Conservation (phyloP, 768 basidiomycete species). For the Trametes meyenii region DNA sequence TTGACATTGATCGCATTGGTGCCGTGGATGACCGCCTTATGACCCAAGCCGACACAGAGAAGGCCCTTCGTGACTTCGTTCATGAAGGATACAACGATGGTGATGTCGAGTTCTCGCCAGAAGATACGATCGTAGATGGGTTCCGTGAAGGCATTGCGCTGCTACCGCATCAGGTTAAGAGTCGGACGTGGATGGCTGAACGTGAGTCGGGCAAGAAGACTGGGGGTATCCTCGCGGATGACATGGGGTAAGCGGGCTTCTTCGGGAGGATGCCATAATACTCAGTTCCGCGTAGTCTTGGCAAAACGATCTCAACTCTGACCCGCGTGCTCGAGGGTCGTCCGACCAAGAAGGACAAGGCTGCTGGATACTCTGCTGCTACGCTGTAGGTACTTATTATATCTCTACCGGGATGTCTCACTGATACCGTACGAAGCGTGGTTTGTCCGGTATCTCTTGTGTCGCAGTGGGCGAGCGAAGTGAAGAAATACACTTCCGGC, state of each 20-base stretch:
- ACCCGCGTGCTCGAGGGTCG: slow-evolving; percentile 84
- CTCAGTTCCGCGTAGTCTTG: slow-evolving; percentile 50
- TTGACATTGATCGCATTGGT: slow-evolving; percentile 35
- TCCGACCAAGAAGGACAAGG: slow-evolving; percentile 67
- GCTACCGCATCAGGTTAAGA: slow-evolving; percentile 87
- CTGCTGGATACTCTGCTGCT: slow-evolving; percentile 68
- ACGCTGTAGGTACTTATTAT: slow-evolving; percentile 58
- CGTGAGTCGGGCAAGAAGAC: slow-evolving; percentile 77
- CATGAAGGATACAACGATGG: slow-evolving; percentile 38
- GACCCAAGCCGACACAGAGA: slow-evolving; percentile 29
- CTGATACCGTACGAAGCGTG: slow-evolving; percentile 52
- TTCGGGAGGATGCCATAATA: neutral
- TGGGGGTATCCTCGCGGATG: slow-evolving; percentile 92
- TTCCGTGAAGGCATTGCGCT: slow-evolving; percentile 72
- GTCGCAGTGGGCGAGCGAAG: slow-evolving; percentile 89
- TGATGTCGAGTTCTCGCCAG: slow-evolving; percentile 53
- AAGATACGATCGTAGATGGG: slow-evolving; percentile 73
- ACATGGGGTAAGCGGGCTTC: slow-evolving; percentile 68
- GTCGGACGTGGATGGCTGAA: slow-evolving; percentile 84
- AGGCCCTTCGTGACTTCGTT: slow-evolving; percentile 30
- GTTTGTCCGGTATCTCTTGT: slow-evolving; percentile 87
- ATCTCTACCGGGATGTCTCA: neutral
- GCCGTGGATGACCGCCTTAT: slow-evolving; percentile 23
- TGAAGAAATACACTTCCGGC: slow-evolving; percentile 66
- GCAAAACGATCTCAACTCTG: slow-evolving; percentile 91